Evolutionary conservation across 208 protist species (phyloP), one percentile per base, ranked within the genome.

Genomic region (Porcisia hertigi): DNA sequence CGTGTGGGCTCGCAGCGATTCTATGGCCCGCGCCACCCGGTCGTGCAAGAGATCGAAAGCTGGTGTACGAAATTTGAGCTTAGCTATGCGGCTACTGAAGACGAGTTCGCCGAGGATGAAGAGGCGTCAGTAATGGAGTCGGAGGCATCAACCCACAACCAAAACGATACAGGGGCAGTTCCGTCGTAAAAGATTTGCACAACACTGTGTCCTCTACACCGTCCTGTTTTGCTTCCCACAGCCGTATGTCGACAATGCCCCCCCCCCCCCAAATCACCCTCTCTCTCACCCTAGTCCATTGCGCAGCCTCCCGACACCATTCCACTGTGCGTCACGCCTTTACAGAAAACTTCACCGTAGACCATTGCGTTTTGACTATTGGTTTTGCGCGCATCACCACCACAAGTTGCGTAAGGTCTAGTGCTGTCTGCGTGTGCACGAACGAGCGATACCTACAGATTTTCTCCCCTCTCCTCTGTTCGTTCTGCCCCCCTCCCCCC

Each of bases 31-130:
- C 84, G 84, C 18, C 94, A 97, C 79, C 92, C 94, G 23, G 83
- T 94, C n/a, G 89, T 94, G 47, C 75, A 80, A 59, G 92, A 96
- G 69, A 92, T 96, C 43, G 89, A 96, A 70, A 73, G 81, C 39
- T 96, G 92, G 90, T 89, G 88, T 41, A 65, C 82, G 8, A 82
- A 78, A 75, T 96, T 96, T 75, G 86, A 80, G n/a, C 75, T 96
- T 71, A 36, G 62, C 18, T 85, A 80, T 58, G 66, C 72, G 20
- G 65, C 23, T 30, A 54, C 30, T 14, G 73, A 64, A 55, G 76
- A 70, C 14, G 41, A 62, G 3, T 57, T 41, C 2, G 41, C 23
- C 4, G 76, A 77, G 4, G 62, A 62, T 25, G 67, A 71, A 11
- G 75, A 83, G 47, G 25, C 2, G 16, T 36, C 41, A 11, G 66